A percentile compares a stretch with the other conserved stretches of the same genome.
Evolutionary conservation across 2,329 filamentous ascomycete species (phyloP).

Genomic region (Colletotrichum sp.): DNA sequence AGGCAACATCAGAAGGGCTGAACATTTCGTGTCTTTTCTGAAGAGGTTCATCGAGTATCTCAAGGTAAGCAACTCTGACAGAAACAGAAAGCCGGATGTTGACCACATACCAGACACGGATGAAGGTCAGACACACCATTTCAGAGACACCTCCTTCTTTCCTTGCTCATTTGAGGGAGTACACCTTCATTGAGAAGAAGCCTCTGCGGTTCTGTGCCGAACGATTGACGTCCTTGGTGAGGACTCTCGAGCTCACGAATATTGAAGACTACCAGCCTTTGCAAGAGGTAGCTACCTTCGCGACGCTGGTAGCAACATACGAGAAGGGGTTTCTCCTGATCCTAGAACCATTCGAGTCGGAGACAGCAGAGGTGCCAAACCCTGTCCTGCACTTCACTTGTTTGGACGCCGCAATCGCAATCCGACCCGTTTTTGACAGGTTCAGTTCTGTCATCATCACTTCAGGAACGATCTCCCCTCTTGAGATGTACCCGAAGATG

Average conservation of each 20-base stretch:
- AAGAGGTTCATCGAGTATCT: constrained; percentile 98
- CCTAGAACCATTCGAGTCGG: constrained; percentile 95
- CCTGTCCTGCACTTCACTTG: constrained; percentile 97
- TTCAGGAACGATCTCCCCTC: constrained; percentile 92
- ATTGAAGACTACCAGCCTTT: constrained; percentile 98
- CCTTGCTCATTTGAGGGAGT: constrained; percentile 87
- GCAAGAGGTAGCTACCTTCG: constrained; percentile 97
- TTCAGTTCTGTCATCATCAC: constrained; percentile 99
- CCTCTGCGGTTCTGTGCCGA: constrained; percentile 94
- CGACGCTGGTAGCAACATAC: constrained; percentile 93
- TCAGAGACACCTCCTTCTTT: constrained; percentile 97
- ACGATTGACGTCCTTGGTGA: constrained; percentile 88
- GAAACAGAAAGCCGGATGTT: not conserved
- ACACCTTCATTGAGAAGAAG: constrained; percentile 98
- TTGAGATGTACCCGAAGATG: constrained; percentile 99
- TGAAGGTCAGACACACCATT: constrained; percentile 98
- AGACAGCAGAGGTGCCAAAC: constrained; percentile 93
- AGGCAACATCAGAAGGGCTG: constrained; percentile 92
- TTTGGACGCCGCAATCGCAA: constrained; percentile 95
- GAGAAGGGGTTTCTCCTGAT: constrained; percentile 96
- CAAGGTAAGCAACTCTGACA: constrained; percentile 55
- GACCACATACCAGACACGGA: constrained; percentile 70
- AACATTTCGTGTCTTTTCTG: constrained; percentile 94
- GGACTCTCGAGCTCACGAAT: constrained; percentile 93
- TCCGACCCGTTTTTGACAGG: constrained; percentile 95